Percentiles rank a stretch among this genome's conserved stretches.
Conservation (phyloP, 2,329 filamentous ascomycete species). For the Alternaria arbusti region DNA sequence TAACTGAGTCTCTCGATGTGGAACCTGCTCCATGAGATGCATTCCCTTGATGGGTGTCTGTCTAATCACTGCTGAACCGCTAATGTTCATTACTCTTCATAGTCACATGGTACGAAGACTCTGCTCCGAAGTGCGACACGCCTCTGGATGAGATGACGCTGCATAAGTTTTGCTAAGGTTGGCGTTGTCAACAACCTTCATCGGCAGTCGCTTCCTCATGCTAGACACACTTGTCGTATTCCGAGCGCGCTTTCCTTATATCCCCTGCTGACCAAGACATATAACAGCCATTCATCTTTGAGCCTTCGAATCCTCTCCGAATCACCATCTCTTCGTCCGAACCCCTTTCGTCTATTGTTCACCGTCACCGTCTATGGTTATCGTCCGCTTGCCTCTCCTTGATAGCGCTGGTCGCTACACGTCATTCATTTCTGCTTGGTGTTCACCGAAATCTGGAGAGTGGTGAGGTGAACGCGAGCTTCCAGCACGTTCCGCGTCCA, state of each 20-base stretch:
- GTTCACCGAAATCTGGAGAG: not conserved
- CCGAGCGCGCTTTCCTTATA: not conserved
- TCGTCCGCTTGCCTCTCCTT: not conserved
- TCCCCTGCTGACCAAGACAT: not conserved
- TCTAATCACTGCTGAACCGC: not conserved
- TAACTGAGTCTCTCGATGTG: not conserved
- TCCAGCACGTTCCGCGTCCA: not conserved
- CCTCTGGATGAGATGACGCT: not conserved
- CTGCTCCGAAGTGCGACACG: not conserved
- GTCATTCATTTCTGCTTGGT: not conserved
- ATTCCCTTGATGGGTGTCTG: not conserved
- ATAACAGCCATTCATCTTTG: not conserved
- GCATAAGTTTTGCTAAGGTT: not conserved
- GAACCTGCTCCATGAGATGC: not conserved
- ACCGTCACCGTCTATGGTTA: not conserved
- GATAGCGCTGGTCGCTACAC: constrained; percentile 12
- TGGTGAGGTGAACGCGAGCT: not conserved
- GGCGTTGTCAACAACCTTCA: not conserved
- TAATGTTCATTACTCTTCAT: not conserved
- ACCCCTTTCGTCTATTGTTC: not conserved
- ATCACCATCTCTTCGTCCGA: not conserved
- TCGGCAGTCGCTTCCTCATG: not conserved
- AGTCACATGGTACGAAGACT: accelerated
- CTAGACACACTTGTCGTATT: not conserved
- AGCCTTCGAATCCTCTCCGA: not conserved